phyloP scores from a whole-genome alignment of 2,329 filamentous ascomycete genomes.

The Colletotrichum spinosum region DNA sequence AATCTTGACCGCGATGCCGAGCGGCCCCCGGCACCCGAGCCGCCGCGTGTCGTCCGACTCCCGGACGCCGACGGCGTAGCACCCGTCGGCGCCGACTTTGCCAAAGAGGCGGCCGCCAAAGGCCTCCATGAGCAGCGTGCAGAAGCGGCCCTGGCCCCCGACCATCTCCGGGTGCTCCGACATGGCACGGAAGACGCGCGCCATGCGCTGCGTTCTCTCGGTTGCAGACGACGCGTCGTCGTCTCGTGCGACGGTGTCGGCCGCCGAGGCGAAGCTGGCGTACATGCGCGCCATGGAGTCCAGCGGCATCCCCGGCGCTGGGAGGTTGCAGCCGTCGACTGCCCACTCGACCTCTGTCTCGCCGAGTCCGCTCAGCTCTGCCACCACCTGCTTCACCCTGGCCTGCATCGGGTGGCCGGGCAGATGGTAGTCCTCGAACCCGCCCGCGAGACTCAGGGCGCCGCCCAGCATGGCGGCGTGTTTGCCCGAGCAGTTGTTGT shows the following conservation, averaged over 20 bases:
- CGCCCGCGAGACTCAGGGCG: conserved; percentile 49
- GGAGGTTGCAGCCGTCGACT: conserved; percentile 60
- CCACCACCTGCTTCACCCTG: conserved; percentile 50
- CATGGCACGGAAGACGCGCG: conserved; percentile 57
- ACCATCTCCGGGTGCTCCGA: conserved; percentile 54
- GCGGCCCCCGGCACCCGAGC: conserved; percentile 49
- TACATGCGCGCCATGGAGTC: conserved; percentile 49
- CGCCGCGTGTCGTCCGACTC: conserved; percentile 49
- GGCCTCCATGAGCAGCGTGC: conserved; percentile 55
- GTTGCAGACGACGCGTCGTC: not conserved
- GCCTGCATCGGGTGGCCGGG: conserved; percentile 52
- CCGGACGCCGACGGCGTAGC: conserved; percentile 58
- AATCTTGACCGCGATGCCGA: conserved; percentile 61
- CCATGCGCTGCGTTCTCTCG: conserved; percentile 41
- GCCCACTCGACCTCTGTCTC: conserved; percentile 51
- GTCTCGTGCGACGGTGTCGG: conserved; percentile 28
- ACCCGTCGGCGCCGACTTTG: conserved; percentile 62
- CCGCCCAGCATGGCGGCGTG: conserved; percentile 60
- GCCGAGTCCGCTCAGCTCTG: conserved; percentile 48
- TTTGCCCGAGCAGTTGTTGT: conserved; percentile 62
- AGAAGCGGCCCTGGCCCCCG: conserved; percentile 58
- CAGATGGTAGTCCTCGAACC: conserved; percentile 49
- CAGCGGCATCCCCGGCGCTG: conserved; percentile 57
- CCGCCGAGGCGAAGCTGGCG: conserved; percentile 51
- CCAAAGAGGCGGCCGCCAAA: conserved; percentile 54